phyloP scores from a whole-genome alignment of 495 filamentous ascomycete genomes.

The Letharia lupina region DNA sequence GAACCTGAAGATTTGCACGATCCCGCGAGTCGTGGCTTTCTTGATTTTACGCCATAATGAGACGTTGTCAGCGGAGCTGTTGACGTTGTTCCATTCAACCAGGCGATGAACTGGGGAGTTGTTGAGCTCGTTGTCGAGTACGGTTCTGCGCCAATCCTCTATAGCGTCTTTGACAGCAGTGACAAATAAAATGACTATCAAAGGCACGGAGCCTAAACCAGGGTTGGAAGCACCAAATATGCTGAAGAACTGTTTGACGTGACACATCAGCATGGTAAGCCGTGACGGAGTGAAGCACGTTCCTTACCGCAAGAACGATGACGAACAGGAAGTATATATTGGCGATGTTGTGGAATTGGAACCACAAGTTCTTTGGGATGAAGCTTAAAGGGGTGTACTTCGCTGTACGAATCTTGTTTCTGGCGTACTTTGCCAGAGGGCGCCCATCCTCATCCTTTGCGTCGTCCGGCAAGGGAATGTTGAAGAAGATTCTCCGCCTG shows the following conservation, averaged over 20 bases:
- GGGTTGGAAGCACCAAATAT: conserved; percentile 93
- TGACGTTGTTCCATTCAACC: conserved; percentile 85
- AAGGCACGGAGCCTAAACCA: conserved; percentile 77
- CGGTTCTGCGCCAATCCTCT: conserved; percentile 90
- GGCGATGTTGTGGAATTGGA: conserved; percentile 97
- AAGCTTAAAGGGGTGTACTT: conserved; percentile 96
- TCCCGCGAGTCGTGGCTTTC: conserved; percentile 68
- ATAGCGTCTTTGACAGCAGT: conserved; percentile 95
- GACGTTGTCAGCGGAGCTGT: conserved; percentile 78
- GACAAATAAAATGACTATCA: conserved; percentile 89
- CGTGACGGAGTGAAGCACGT: background rate
- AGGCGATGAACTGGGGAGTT: conserved; percentile 91
- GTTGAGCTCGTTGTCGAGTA: conserved; percentile 90
- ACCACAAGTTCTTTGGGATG: conserved; percentile 93
- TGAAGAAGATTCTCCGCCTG: conserved; percentile 68
- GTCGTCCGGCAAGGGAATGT: conserved; percentile 67
- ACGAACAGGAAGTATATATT: conserved; percentile 98
- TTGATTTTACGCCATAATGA: conserved; percentile 84
- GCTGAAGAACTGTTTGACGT: conserved; percentile 68
- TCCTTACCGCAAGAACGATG: conserved; percentile 83
- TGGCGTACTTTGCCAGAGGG: conserved; percentile 57
- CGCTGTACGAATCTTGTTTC: conserved; percentile 96
- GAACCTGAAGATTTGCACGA: conserved; percentile 49
- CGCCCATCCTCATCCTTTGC: conserved; percentile 77
- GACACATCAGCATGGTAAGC: conserved; percentile 18